phyloP scores from a whole-genome alignment of 2,329 filamentous ascomycete genomes.

The Chrysoporthe cubensis region DNA sequence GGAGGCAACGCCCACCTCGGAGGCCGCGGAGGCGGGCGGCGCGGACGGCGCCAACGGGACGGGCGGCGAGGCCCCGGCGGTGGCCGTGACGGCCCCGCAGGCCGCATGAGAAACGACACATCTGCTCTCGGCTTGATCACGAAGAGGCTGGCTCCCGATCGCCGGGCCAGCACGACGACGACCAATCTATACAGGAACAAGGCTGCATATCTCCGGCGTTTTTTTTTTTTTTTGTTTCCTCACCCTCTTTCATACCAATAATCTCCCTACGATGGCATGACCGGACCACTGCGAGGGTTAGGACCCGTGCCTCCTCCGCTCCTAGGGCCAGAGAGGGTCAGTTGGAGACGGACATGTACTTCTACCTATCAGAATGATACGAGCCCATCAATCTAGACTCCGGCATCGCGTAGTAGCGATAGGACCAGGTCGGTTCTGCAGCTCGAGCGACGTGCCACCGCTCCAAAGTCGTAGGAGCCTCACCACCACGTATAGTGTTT shows the following conservation, averaged over 20 bases:
- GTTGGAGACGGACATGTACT: background rate
- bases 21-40: background rate
- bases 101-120: conserved; percentile 2
- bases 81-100: conserved; percentile 8
- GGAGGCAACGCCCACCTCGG: conserved; percentile 16
- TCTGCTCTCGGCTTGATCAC: conserved; percentile 1
- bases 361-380: background rate
- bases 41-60: background rate
- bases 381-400: background rate
- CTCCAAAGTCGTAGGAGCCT: conserved; percentile 12
- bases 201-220: conserved; percentile 25
- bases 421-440: background rate
- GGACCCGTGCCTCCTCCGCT: background rate
- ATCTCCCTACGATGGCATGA: background rate
- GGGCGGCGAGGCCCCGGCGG: conserved; percentile 11
- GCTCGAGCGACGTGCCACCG: too few species aligned
- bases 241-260: background rate
- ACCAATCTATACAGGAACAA: conserved; percentile 12
- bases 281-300: background rate
- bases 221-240: background rate
- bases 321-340: background rate
- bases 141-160: background rate
- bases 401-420: background rate
- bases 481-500: conserved; percentile 18
- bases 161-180: background rate